phyloP scores from a whole-genome alignment of 75 land plant genomes.

The Sequoiadendron giganteum region DNA sequence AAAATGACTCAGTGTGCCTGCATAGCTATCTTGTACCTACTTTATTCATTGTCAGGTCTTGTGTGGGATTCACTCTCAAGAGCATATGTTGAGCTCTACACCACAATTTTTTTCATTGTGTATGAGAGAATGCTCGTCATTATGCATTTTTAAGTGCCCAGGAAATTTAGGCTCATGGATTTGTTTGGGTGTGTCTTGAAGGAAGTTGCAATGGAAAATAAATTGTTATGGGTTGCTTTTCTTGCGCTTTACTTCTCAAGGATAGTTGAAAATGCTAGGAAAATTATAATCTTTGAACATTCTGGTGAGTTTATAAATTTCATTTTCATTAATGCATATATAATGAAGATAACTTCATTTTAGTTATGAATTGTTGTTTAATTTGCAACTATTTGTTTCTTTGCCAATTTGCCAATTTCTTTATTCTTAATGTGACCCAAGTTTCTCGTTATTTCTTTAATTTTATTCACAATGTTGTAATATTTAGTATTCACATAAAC shows the following conservation, averaged over 20 bases:
- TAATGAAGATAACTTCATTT: background rate
- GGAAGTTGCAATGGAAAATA: background rate
- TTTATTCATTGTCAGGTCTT: background rate
- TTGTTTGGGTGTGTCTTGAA: background rate
- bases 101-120: background rate
- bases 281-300: conserved; percentile 8
- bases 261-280: background rate
- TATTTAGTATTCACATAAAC: background rate
- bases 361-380: background rate
- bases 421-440: background rate
- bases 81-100: background rate
- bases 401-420: background rate
- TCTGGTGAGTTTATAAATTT: conserved; percentile 1
- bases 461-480: background rate
- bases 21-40: background rate
- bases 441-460: background rate
- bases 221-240: background rate
- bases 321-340: background rate
- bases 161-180: background rate
- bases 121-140: background rate
- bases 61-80: background rate
- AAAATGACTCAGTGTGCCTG: background rate
- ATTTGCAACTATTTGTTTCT: background rate
- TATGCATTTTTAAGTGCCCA: background rate
- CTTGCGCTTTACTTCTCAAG: background rate